A percentile compares a stretch with the other conserved stretches of the same genome.
These are phyloP conservation scores for Melaleuca alternifolia DNA, from an alignment of 345 rosid genomes.

Conservation along the genomic window DNA sequence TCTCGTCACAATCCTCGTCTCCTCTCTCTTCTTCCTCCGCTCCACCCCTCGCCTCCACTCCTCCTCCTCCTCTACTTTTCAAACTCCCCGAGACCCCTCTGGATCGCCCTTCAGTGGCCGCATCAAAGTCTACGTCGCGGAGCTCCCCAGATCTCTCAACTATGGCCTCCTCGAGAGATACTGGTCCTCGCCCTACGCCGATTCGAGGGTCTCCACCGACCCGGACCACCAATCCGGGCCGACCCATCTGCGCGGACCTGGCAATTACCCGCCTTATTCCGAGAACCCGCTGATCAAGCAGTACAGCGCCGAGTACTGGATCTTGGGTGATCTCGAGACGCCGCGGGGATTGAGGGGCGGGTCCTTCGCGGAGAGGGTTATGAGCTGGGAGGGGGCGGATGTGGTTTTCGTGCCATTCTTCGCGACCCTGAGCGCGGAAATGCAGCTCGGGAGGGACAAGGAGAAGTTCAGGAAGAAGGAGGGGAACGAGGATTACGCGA, in stretches of 20 bases:
- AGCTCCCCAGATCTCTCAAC: slow-evolving; percentile 79
- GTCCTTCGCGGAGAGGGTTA: slow-evolving; percentile 65
- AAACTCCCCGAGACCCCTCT: neutral
- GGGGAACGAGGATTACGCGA: slow-evolving; percentile 62
- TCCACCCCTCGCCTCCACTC: neutral
- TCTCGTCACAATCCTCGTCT: slow-evolving; percentile 24
- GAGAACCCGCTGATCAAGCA: slow-evolving; percentile 88
- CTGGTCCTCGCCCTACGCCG: slow-evolving; percentile 52
- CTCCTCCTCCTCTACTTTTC: slow-evolving; percentile 8
- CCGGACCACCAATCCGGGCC: slow-evolving; percentile 49
- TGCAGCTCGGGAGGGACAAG: slow-evolving; percentile 72
- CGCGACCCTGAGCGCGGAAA: slow-evolving; percentile 79
- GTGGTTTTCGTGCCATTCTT: slow-evolving; percentile 87
- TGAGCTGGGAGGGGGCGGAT: slow-evolving; percentile 44
- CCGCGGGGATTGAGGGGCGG: slow-evolving; percentile 26
- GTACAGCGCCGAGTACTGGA: slow-evolving; percentile 98
- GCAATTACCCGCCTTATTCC: slow-evolving; percentile 46
- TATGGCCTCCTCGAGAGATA: slow-evolving; percentile 69
- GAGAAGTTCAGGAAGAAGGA: slow-evolving; percentile 56
- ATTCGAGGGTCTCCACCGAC: slow-evolving; percentile 59
- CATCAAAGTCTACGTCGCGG: slow-evolving; percentile 67
- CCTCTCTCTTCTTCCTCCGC: slow-evolving; percentile 21
- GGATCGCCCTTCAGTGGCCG: slow-evolving; percentile 2
- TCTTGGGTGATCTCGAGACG: slow-evolving; percentile 77
- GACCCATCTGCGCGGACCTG: slow-evolving; percentile 6